phyloP scores from a whole-genome alignment of 305 asterid species.

The Ilex paraguariensis region DNA sequence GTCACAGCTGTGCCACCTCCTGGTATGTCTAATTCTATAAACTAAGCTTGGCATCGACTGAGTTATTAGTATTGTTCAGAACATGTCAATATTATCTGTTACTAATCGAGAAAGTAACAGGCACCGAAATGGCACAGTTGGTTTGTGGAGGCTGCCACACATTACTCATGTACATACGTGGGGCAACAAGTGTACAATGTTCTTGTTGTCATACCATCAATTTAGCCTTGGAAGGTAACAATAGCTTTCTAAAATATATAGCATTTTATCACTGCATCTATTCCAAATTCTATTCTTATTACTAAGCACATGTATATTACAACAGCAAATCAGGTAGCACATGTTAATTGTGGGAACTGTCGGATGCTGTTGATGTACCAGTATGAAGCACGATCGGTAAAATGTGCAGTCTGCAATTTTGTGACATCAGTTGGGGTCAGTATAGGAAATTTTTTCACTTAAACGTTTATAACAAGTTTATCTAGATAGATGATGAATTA shows the following conservation, averaged over 20 bases:
- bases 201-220: conserved; percentile 60
- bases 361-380: conserved; percentile 50
- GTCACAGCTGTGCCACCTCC: conserved; percentile 55
- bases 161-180: conserved; percentile 49
- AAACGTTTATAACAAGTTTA: not conserved
- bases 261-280: too few species aligned
- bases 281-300: too few species aligned
- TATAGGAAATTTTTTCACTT: not conserved
- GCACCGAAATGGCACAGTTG: conserved; percentile 59
- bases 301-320: not conserved
- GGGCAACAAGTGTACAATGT: conserved; percentile 55
- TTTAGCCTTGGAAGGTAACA: conserved; percentile 47
- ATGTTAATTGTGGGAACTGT: conserved; percentile 55
- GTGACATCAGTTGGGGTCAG: conserved; percentile 43
- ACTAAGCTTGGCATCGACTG: too few species aligned
- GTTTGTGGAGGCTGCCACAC: conserved; percentile 60
- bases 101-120: conserved; percentile 16
- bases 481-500: not conserved
- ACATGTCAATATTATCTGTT: not conserved
- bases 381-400: conserved; percentile 50
- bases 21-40: conserved; percentile 18
- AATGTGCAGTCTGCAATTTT: conserved; percentile 57
- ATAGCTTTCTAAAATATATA: not conserved
- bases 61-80: too few species aligned
- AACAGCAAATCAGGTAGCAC: conserved; percentile 59